phyloP scores from a whole-genome alignment of 2,329 filamentous ascomycete species.

The Dactylella cylindrospora region DNA sequence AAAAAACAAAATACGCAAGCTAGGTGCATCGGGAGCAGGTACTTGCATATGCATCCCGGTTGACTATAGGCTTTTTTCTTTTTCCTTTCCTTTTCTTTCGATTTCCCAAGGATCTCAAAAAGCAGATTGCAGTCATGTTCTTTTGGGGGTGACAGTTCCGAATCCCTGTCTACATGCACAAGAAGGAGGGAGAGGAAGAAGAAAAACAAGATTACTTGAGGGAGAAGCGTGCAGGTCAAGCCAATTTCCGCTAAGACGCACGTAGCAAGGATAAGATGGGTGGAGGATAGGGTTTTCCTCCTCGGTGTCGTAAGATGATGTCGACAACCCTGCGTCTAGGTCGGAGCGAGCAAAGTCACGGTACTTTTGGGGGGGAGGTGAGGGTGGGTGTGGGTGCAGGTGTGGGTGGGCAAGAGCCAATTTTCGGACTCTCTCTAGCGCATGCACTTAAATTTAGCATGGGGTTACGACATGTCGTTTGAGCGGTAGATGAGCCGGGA shows the following conservation, averaged over 20 bases:
- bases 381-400: too few relatives aligned
- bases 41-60: too few relatives aligned
- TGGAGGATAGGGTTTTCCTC: too few relatives aligned
- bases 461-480: slow-evolving; percentile 25
- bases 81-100: too few relatives aligned
- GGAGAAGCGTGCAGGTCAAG: slow-evolving; percentile 25
- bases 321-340: slow-evolving; percentile 34
- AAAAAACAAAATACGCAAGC: too few relatives aligned
- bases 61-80: too few relatives aligned
- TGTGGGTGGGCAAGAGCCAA: too few relatives aligned
- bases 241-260: slow-evolving; percentile 43
- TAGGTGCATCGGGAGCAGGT: too few relatives aligned
- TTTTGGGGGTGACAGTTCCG: slow-evolving; percentile 31
- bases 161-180: slow-evolving; percentile 13
- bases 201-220: slow-evolving; percentile 23
- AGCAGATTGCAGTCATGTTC: too few relatives aligned
- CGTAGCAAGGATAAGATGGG: slow-evolving; percentile 39
- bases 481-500: slow-evolving; percentile 39
- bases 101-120: too few relatives aligned
- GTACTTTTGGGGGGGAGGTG: slow-evolving; percentile 37
- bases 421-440: slow-evolving; percentile 40
- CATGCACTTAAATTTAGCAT: slow-evolving; percentile 36
- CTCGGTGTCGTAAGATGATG: slow-evolving; percentile 13
- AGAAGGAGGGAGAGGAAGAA: too few relatives aligned
- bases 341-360: slow-evolving; percentile 27